Percentiles rank a stretch among this genome's conserved stretches.
Evolutionary conservation across 352 stramenopile species (phyloP).

Genomic region (Globisporangium heterothallicum): DNA sequence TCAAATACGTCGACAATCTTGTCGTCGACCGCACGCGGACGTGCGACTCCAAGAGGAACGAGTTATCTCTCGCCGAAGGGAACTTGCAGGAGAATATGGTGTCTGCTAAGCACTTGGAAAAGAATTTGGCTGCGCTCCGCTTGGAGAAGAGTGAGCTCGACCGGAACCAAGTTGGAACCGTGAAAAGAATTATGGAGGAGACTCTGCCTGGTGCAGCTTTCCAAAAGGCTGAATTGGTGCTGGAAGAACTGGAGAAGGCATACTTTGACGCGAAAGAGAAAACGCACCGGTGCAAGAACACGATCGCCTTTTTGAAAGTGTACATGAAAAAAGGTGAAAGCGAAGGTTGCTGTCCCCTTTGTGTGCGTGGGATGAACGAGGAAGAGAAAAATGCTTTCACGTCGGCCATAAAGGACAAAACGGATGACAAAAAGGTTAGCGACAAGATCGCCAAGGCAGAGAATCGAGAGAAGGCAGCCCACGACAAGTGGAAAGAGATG

Average conservation of each 20-base stretch:
- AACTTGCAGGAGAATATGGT: conserved; percentile 46
- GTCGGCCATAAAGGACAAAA: conserved; percentile 65
- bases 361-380: conserved; percentile 48
- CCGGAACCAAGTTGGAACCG: conserved; percentile 36
- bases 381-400: conserved; percentile 59
- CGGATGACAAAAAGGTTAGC: conserved; percentile 63
- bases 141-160: conserved; percentile 51
- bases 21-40: conserved; percentile 18
- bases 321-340: conserved; percentile 82
- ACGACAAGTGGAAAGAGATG: conserved; percentile 53
- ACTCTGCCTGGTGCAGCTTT: conserved; percentile 39
- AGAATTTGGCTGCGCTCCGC: conserved; percentile 28
- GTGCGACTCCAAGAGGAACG: conserved; percentile 21
- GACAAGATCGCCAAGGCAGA: conserved; percentile 77
- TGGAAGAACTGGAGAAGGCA: conserved; percentile 45
- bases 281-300: conserved; percentile 72
- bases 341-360: conserved; percentile 77
- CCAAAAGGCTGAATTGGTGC: conserved; percentile 35
- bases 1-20: conserved; percentile 23
- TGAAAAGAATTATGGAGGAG: conserved; percentile 47
- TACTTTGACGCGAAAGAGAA: conserved; percentile 84
- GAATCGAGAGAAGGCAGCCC: conserved; percentile 30
- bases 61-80: conserved; percentile 26
- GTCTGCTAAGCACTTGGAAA: conserved; percentile 44
- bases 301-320: conserved; percentile 77